These are phyloP conservation scores for Berkeleyomyces basicola DNA, from an alignment of 2,329 filamentous ascomycete species.

Conservation along the genomic window DNA sequence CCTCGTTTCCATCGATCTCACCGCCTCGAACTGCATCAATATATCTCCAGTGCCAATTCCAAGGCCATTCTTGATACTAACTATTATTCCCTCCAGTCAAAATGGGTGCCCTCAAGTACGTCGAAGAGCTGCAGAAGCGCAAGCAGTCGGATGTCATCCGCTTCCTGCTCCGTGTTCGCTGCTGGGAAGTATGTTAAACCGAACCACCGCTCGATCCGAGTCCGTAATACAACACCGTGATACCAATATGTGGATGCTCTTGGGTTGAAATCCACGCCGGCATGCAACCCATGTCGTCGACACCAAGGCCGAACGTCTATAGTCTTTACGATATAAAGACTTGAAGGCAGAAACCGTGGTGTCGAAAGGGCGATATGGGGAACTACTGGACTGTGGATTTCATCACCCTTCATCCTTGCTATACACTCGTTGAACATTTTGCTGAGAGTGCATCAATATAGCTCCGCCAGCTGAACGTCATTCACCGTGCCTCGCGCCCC, in stretches of 20 bases:
- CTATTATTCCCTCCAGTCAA: constrained; percentile 30
- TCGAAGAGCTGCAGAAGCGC: constrained; percentile 99
- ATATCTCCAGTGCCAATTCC: background rate
- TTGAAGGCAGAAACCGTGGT: constrained; percentile 20
- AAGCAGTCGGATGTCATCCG: constrained; percentile 99
- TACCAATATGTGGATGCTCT: constrained; percentile 14
- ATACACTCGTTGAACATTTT: constrained; percentile 99
- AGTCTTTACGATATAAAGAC: constrained; percentile 9
- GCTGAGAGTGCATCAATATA: constrained; percentile 99
- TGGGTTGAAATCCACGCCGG: constrained; percentile 12
- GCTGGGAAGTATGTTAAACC: constrained; percentile 85
- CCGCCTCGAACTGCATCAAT: background rate
- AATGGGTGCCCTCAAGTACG: constrained; percentile 99
- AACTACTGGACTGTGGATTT: constrained; percentile 10
- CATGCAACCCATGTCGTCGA: constrained; percentile 13
- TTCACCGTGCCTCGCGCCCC: constrained; percentile 96
- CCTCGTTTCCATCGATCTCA: background rate
- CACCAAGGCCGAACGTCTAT: constrained; percentile 6
- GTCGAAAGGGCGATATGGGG: constrained; percentile 12
- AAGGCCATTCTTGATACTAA: background rate
- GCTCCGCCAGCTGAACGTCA: constrained; percentile 98
- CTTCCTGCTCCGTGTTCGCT: constrained; percentile 98
- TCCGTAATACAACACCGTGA: constrained; percentile 12
- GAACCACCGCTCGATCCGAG: constrained; percentile 12
- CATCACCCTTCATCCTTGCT: constrained; percentile 39